These are phyloP conservation scores for Talaromyces pinophilus DNA, from an alignment of 2,329 filamentous ascomycete genomes.

Conservation along the genomic window DNA sequence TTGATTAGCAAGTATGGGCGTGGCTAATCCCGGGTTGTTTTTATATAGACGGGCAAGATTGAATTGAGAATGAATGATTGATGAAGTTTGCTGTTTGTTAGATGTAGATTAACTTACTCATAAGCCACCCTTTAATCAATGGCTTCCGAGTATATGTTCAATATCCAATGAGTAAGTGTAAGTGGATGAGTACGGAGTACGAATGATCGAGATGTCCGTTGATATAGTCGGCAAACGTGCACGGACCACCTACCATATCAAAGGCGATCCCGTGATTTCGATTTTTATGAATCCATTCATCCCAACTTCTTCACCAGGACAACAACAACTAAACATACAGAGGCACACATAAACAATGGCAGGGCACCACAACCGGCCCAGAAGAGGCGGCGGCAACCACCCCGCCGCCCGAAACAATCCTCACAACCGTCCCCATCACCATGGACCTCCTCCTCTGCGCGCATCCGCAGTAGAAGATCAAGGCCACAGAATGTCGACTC, in stretches of 20 bases:
- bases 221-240: not conserved
- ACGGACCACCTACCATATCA: not conserved
- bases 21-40: too few species aligned
- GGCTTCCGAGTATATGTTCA: not conserved
- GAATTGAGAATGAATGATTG: too few species aligned
- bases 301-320: constrained; percentile 1
- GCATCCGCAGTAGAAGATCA: constrained; percentile 9
- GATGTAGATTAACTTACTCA: too few species aligned
- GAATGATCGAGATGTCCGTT: not conserved
- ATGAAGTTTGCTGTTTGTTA: too few species aligned
- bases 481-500: constrained; percentile 10
- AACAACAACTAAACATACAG: not conserved
- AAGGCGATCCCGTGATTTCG: constrained; percentile 4
- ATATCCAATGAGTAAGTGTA: not conserved
- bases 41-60: too few species aligned
- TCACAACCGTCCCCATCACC: constrained; percentile 16
- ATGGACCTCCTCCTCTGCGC: constrained; percentile 13
- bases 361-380: constrained; percentile 19
- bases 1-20: constrained; percentile 70
- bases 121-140: too few species aligned
- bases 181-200: too few species aligned
- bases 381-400: constrained; percentile 17
- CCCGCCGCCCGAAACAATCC: constrained; percentile 14
- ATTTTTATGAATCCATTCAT: not conserved
- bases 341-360: constrained; percentile 10